Conservation (phyloP, 306 rosid species). For the Medicago lupulina region DNA sequence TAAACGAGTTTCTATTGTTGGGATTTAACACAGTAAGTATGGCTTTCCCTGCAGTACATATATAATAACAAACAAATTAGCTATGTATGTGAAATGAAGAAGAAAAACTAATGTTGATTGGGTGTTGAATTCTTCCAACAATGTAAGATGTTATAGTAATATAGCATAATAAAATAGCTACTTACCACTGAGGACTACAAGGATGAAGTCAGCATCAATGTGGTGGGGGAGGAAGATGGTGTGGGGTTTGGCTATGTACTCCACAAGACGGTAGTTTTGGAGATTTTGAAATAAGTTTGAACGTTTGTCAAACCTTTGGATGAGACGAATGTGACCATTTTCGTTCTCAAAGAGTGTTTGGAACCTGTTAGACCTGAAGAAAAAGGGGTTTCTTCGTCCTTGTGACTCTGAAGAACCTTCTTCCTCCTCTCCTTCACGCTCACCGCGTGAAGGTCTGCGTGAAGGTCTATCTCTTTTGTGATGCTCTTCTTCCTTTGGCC, state of each 20-base stretch:
- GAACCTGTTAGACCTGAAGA: constrained; percentile 17
- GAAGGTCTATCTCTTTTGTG: not conserved
- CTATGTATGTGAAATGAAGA: not conserved
- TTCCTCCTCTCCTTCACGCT: not conserved
- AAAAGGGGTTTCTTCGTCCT: constrained; percentile 29
- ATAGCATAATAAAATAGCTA: not conserved
- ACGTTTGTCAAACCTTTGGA: constrained; percentile 23
- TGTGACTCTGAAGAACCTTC: not conserved
- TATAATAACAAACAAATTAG: not conserved
- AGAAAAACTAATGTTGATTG: too few relatives aligned
- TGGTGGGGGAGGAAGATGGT: constrained; percentile 43
- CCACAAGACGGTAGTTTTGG: constrained; percentile 8
- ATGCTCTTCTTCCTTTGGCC: not conserved
- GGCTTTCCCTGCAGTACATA: constrained; percentile 37
- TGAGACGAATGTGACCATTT: constrained; percentile 36
- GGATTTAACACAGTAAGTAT: not conserved
- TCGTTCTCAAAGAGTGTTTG: constrained; percentile 6
- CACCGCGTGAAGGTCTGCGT: not conserved
- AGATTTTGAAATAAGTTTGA: constrained; percentile 16
- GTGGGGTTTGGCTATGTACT: constrained; percentile 26
- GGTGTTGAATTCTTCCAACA: too few relatives aligned
- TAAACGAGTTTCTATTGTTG: constrained; percentile 21
- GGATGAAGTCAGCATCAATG: constrained; percentile 41
- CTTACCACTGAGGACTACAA: constrained; percentile 19
- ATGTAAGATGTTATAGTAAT: too few relatives aligned